Conservation (phyloP, 208 protist genomes). For the Leishmania mexicana region DNA sequence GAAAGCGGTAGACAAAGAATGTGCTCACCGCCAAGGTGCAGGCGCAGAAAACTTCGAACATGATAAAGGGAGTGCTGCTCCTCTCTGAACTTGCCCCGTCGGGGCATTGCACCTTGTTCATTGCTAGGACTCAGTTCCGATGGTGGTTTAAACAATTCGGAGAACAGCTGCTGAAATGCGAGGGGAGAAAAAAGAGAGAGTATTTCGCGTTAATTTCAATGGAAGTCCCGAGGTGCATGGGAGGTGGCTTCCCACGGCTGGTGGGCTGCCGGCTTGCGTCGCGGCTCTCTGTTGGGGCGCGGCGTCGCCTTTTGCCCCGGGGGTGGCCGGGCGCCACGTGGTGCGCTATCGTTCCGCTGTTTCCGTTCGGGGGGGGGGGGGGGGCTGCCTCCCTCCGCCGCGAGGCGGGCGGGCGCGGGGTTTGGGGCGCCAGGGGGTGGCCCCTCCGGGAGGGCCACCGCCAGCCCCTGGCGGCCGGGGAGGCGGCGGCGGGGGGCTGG, state of each 20-base stretch:
- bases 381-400: neutral
- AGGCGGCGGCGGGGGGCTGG: no score
- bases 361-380: neutral
- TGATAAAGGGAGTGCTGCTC: slow-evolving; percentile 48
- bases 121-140: neutral
- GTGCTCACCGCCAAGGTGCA: slow-evolving; percentile 43
- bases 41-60: slow-evolving; percentile 53
- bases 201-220: neutral
- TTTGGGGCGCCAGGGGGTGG: no score
- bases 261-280: neutral
- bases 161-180: neutral
- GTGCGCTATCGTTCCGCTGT: no score
- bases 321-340: no score
- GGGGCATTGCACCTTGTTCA: slow-evolving; percentile 25
- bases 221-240: neutral
- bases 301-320: no score
- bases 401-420: neutral
- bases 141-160: neutral
- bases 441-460: no score
- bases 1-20: slow-evolving; percentile 41
- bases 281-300: no score
- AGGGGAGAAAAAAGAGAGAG: neutral
- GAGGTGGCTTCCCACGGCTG: neutral
- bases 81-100: neutral
- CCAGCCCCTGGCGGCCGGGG: no score